Percentiles rank a stretch among this genome's conserved stretches.
phyloP scores from a whole-genome alignment of 768 basidiomycete genomes.

The Favolaschia claudopus region DNA sequence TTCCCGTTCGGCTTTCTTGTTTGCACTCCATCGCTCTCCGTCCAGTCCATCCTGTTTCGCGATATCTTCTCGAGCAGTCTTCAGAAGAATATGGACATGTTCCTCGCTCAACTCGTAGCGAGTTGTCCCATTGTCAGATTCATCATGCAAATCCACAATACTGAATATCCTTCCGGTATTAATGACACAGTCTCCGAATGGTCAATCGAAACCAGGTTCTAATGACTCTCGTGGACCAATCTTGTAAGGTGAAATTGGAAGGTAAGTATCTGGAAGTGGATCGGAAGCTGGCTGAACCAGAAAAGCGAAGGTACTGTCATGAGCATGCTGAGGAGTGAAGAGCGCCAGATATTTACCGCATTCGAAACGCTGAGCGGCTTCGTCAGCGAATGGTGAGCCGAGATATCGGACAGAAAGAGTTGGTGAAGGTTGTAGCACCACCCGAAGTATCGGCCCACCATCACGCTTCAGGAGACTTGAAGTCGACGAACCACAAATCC shows the following conservation, averaged over 20 bases:
- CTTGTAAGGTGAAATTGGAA: background rate
- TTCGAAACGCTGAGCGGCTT: background rate
- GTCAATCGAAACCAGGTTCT: background rate
- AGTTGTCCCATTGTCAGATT: no score
- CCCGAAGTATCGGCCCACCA: conserved; percentile 1
- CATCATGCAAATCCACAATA: no score
- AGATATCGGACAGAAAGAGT: background rate
- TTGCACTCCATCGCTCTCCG: no score
- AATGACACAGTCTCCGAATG: background rate
- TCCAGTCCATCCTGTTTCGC: no score
- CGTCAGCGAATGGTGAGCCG: background rate
- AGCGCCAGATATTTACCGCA: background rate
- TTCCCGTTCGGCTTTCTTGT: no score
- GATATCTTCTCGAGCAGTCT: no score
- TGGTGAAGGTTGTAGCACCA: background rate
- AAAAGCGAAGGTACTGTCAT: background rate
- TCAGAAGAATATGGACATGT: no score
- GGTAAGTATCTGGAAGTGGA: background rate
- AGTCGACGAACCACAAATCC: no score
- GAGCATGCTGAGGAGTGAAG: background rate
- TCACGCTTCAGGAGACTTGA: no score
- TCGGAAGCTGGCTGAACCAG: background rate
- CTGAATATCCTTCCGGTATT: no score
- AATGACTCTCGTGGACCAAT: background rate
- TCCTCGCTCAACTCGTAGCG: no score